These are phyloP conservation scores for Calocera viscosa DNA, from an alignment of 768 basidiomycete genomes.

Conservation along the genomic window DNA sequence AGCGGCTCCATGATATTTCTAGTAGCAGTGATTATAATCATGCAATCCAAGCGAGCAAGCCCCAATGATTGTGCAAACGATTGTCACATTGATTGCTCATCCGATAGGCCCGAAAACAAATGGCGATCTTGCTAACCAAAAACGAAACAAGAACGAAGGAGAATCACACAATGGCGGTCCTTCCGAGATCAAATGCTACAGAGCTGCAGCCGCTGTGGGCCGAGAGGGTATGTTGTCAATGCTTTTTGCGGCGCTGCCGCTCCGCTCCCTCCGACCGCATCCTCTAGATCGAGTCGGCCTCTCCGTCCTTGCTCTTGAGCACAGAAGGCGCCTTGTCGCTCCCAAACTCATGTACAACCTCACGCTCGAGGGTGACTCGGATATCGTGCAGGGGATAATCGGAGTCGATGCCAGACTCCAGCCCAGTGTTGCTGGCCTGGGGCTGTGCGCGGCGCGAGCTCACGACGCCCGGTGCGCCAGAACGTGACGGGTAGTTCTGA, in stretches of 20 bases:
- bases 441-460: background rate
- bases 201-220: background rate
- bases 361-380: background rate
- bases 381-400: constrained; percentile 6
- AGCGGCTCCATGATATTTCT: no score
- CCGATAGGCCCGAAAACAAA: background rate
- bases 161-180: background rate
- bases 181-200: background rate
- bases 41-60: no score
- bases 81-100: constrained; percentile 7
- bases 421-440: background rate
- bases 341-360: background rate
- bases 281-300: background rate
- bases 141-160: background rate
- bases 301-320: background rate
- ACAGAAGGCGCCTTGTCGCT: constrained; percentile 6
- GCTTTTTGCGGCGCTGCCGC: no score
- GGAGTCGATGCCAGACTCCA: background rate
- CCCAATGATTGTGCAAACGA: background rate
- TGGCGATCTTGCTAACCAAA: background rate
- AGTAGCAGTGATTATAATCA: no score
- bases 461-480: background rate
- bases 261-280: no score
- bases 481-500: background rate
- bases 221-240: background rate